Evolutionary conservation across 1,284 basidiomycete species (phyloP), one percentile per base, ranked within the genome.

Genomic region (Boletus nobilissimus): DNA sequence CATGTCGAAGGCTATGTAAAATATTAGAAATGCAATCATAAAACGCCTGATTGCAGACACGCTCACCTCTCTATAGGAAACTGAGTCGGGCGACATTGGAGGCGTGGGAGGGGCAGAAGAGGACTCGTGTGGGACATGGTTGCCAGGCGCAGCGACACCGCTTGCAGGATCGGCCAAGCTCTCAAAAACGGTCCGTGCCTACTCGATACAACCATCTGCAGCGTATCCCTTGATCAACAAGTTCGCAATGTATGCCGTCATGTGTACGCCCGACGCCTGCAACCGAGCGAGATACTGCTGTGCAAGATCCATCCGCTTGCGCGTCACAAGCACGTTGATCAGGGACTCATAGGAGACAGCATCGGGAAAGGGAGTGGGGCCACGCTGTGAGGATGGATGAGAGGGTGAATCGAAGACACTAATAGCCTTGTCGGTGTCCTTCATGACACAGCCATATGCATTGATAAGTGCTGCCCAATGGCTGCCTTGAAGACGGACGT

Each of bases 241-340:
- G 87, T 99, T 99, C 65, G 95, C 95, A 79, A 99, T 96, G 86
- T 99, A 99, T 2, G 98, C 98, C 1, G 98, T 99, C 91, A 97
- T 94, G 81, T 95, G 94, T 16, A 97, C 91, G 46, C 93, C 92
- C 5, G 90, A 89, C 0, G 86, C 83, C 60, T 87, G 86, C 89
- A 99, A 93, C 76, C 92, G 91, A 38, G 88, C 85, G 57, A 95
- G 86, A 84, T 96, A 97, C 32, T 87, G 81, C 0, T 94, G 92
- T 46, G 98, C 91, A 72, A 98, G 91, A 81, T 97, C 97, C 72
- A 94, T 90, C 22, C 94, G 93, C 57, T 94, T 94, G 84, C 94
- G 92, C 16, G 92, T 94, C 66, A 97, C 93, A 73, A 98, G 89
- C 29, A 96, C 96, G 83, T 96, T 97, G 87, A 99, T 92, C 78